Percentiles rank a stretch among this genome's conserved stretches.
phyloP scores from a whole-genome alignment of 768 basidiomycete species.

The Boletus reticulatus region DNA sequence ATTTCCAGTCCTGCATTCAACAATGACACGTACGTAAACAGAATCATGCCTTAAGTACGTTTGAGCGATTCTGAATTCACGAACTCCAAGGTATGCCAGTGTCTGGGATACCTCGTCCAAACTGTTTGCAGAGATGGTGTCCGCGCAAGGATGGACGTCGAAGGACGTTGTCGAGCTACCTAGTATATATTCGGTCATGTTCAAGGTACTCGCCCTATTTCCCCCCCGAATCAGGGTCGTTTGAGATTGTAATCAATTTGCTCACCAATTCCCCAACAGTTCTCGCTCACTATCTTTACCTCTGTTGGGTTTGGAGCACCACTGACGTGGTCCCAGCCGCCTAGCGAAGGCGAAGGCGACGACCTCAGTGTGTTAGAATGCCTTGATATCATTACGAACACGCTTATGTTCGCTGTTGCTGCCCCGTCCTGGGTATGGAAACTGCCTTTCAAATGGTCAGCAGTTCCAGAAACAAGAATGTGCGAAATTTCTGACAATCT shows the following conservation, averaged over 20 bases:
- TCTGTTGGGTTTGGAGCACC: conserved; percentile 20
- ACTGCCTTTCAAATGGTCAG: conserved; percentile 16
- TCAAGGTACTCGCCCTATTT: not conserved
- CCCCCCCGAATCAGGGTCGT: too few relatives aligned
- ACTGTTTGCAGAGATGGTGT: conserved; percentile 14
- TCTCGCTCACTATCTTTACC: conserved; percentile 17
- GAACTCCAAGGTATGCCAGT: conserved; percentile 4
- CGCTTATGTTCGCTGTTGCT: not conserved
- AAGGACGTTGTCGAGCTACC: conserved; percentile 8
- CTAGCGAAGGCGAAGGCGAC: not conserved
- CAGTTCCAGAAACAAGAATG: too few relatives aligned
- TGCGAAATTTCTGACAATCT: not conserved
- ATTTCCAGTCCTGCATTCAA: conserved; percentile 18
- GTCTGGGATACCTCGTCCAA: conserved; percentile 14
- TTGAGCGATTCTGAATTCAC: not conserved
- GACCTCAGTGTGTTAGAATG: conserved; percentile 10
- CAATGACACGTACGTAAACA: conserved; percentile 16
- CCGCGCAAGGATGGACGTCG: conserved; percentile 8
- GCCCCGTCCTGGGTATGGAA: conserved; percentile 22
- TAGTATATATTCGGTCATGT: conserved; percentile 6
- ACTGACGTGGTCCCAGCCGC: conserved; percentile 9
- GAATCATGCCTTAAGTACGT: not conserved
- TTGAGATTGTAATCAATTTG: not conserved
- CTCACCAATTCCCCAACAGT: not conserved
- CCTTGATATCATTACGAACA: conserved; percentile 4